Percentiles rank a stretch among this genome's conserved stretches.
phyloP scores from a whole-genome alignment of 2,329 filamentous ascomycete genomes.

The Ambrosiella beaveri region DNA sequence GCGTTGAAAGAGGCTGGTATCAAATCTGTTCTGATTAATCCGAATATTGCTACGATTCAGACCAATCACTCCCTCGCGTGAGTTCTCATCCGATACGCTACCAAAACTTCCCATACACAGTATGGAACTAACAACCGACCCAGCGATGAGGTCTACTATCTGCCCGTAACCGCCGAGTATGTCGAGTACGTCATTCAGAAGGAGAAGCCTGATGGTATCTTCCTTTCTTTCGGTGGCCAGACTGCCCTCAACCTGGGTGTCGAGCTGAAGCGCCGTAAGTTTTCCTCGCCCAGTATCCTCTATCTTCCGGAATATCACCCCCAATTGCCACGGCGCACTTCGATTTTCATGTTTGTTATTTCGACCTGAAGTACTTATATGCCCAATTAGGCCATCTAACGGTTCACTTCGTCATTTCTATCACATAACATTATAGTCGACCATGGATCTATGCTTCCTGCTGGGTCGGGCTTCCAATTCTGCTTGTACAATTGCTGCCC shows the following conservation, averaged over 20 bases:
- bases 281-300: neutral
- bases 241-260: conserved; percentile 94
- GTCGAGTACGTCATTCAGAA: conserved; percentile 94
- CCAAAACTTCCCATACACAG: neutral
- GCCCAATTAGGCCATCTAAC: neutral
- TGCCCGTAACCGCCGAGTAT: conserved; percentile 94
- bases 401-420: conserved; percentile 2
- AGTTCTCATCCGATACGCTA: neutral
- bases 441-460: conserved; percentile 7
- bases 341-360: conserved; percentile 4
- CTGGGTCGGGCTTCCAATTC: conserved; percentile 4
- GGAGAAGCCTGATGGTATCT: conserved; percentile 90
- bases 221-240: conserved; percentile 93
- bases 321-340: conserved; percentile 3
- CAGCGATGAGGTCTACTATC: conserved; percentile 84
- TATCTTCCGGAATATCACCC: neutral
- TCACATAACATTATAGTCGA: conserved; percentile 6
- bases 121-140: neutral
- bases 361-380: neutral
- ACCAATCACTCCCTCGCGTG: conserved; percentile 78
- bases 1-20: conserved; percentile 92
- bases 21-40: conserved; percentile 83
- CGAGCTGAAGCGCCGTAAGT: conserved; percentile 64
- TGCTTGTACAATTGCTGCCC: neutral
- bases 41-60: conserved; percentile 96